phyloP scores from a whole-genome alignment of 164 flowering plant species.

The Nymphaea thermarum region DNA sequence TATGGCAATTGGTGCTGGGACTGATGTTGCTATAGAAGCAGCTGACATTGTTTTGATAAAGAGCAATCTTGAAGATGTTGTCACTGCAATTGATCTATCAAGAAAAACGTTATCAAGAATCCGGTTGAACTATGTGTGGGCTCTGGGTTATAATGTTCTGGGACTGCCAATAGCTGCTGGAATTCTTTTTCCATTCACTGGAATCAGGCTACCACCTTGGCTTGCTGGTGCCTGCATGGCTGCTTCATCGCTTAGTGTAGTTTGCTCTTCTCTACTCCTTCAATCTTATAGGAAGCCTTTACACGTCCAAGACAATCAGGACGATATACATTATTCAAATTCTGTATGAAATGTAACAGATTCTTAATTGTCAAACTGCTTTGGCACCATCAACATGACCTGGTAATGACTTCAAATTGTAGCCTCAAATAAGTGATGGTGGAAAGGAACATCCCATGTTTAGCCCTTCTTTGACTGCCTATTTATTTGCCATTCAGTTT shows the following conservation, averaged over 20 bases:
- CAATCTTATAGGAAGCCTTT: conserved; percentile 79
- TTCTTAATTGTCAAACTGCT: no score
- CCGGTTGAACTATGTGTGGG: conserved; percentile 83
- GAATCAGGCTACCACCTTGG: conserved; percentile 90
- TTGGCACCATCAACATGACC: no score
- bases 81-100: conserved; percentile 87
- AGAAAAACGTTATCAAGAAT: conserved; percentile 69
- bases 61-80: conserved; percentile 83
- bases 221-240: conserved; percentile 98
- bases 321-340: conserved; percentile 9
- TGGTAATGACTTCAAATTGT: no score
- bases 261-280: conserved; percentile 80
- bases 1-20: conserved; percentile 98
- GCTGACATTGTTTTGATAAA: conserved; percentile 86
- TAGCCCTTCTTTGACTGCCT: no score
- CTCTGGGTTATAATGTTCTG: conserved; percentile 85
- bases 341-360: conserved; percentile 10
- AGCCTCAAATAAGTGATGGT: no score
- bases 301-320: conserved; percentile 19
- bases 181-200: conserved; percentile 62
- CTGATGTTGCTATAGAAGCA: conserved; percentile 89
- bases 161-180: conserved; percentile 92
- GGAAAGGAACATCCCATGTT: no score
- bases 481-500: no score
- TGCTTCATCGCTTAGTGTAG: conserved; percentile 84